A percentile compares a stretch with the other conserved stretches of the same genome.
Evolutionary conservation across 805 yeast species (phyloP).

Genomic region (Torulaspora franciscae): DNA sequence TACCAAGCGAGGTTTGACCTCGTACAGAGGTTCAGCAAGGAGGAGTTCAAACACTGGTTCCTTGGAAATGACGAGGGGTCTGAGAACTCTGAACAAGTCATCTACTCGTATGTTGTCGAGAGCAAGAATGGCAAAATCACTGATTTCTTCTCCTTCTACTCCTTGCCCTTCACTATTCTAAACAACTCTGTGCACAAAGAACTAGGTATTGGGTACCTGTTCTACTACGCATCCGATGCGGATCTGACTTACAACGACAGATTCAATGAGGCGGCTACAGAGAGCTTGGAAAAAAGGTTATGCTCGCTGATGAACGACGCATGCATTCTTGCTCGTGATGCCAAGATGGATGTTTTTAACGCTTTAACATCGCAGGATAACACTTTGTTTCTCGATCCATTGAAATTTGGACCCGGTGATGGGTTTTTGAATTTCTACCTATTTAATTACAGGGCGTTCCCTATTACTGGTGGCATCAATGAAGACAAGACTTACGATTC

Average conservation of each 20-base stretch:
- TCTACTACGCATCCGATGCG: slow-evolving; percentile 78
- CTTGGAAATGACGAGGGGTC: slow-evolving; percentile 46
- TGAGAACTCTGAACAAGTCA: slow-evolving; percentile 40
- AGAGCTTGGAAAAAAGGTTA: slow-evolving; percentile 53
- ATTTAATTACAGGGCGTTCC: slow-evolving; percentile 83
- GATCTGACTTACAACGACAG: slow-evolving; percentile 42
- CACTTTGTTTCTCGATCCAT: slow-evolving; percentile 68
- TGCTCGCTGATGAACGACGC: slow-evolving; percentile 64
- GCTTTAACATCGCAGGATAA: slow-evolving; percentile 91
- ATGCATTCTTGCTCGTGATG: slow-evolving; percentile 60
- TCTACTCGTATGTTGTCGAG: slow-evolving; percentile 73
- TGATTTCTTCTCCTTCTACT: slow-evolving; percentile 85
- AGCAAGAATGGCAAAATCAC: slow-evolving; percentile 56
- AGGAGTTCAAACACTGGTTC: slow-evolving; percentile 73
- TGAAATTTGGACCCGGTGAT: slow-evolving; percentile 91
- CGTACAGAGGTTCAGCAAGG: slow-evolving; percentile 57
- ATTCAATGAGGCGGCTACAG: slow-evolving; percentile 39
- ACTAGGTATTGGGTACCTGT: slow-evolving; percentile 81
- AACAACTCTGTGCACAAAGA: slow-evolving; percentile 57
- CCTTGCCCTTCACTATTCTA: slow-evolving; percentile 81
- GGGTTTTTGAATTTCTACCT: slow-evolving; percentile 86
- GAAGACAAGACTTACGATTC: slow-evolving; percentile 48
- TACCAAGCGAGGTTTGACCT: slow-evolving; percentile 72
- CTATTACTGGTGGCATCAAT: slow-evolving; percentile 75
- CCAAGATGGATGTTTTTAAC: slow-evolving; percentile 83